phyloP scores from a whole-genome alignment of 495 filamentous ascomycete genomes.

The Aeminium ludgeri region DNA sequence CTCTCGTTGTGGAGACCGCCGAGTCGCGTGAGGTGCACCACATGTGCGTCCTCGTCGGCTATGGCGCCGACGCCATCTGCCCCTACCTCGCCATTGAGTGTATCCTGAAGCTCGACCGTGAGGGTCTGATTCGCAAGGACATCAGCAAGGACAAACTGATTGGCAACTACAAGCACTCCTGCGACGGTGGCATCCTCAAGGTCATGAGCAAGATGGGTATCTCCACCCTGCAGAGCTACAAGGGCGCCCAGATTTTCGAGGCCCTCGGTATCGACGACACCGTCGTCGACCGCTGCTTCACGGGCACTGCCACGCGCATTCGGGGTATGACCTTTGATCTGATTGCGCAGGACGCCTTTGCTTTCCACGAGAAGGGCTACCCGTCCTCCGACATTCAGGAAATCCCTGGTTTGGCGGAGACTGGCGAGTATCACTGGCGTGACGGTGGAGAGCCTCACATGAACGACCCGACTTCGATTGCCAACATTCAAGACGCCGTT shows the following conservation, averaged over 20 bases:
- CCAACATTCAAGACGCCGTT: slow-evolving; percentile 96
- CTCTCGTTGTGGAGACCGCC: slow-evolving; percentile 80
- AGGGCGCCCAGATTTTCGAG: slow-evolving; percentile 98
- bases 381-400: slow-evolving; percentile 64
- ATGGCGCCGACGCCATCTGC: slow-evolving; percentile 91
- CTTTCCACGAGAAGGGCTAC: slow-evolving; percentile 90
- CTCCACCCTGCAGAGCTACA: slow-evolving; percentile 94
- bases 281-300: slow-evolving; percentile 93
- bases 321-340: slow-evolving; percentile 90
- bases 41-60: slow-evolving; percentile 93
- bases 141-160: slow-evolving; percentile 71
- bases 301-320: slow-evolving; percentile 88
- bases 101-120: slow-evolving; percentile 95
- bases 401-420: slow-evolving; percentile 76
- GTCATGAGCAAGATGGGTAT: slow-evolving; percentile 99
- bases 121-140: slow-evolving; percentile 84
- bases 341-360: slow-evolving; percentile 92
- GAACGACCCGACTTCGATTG: slow-evolving; percentile 90
- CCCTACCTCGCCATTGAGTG: slow-evolving; percentile 96
- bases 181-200: slow-evolving; percentile 94
- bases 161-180: slow-evolving; percentile 94
- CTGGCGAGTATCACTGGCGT: slow-evolving; percentile 98
- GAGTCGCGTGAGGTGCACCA: slow-evolving; percentile 98
- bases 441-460: slow-evolving; percentile 96
- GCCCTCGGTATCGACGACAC: slow-evolving; percentile 92